Evolutionary conservation across 169 alveolate genomes (phyloP).

Genomic region (Plasmodium falciparum): DNA sequence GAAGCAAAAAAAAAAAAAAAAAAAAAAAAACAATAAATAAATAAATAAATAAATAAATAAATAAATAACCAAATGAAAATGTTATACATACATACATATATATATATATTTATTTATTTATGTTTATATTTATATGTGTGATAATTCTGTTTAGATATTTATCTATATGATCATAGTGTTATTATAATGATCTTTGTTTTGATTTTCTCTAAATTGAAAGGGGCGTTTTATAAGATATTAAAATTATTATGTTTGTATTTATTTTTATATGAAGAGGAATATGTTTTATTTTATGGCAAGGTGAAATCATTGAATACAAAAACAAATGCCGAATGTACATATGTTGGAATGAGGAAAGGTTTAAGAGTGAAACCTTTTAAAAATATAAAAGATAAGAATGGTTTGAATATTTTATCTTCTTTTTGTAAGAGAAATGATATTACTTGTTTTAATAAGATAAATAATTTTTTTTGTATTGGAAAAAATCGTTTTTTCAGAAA

Average conservation of each 20-base stretch:
- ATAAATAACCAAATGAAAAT: background rate
- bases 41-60: too few species aligned
- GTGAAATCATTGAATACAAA: constrained; percentile 15
- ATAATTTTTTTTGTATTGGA: too few species aligned
- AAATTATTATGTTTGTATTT: constrained; percentile 38
- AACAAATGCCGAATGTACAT: background rate
- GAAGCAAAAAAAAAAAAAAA: background rate
- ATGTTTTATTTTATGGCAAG: background rate
- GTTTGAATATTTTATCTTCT: too few species aligned
- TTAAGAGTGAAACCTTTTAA: too few species aligned
- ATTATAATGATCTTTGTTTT: constrained; percentile 40
- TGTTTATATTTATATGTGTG: background rate
- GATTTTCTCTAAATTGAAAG: constrained; percentile 3
- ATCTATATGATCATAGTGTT: too few species aligned
- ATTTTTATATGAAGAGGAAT: constrained; percentile 2
- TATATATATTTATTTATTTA: background rate
- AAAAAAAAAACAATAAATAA: too few species aligned
- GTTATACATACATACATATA: background rate
- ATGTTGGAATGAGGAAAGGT: background rate
- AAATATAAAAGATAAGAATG: too few species aligned
- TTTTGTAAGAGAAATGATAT: too few species aligned
- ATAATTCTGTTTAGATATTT: too few species aligned
- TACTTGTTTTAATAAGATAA: too few species aligned
- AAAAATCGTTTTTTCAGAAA: too few species aligned
- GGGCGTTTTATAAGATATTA: constrained; percentile 26